Base-by-base conservation (phyloP, 306 rosid genomes). In the Trichosanthes truncata region DNA sequence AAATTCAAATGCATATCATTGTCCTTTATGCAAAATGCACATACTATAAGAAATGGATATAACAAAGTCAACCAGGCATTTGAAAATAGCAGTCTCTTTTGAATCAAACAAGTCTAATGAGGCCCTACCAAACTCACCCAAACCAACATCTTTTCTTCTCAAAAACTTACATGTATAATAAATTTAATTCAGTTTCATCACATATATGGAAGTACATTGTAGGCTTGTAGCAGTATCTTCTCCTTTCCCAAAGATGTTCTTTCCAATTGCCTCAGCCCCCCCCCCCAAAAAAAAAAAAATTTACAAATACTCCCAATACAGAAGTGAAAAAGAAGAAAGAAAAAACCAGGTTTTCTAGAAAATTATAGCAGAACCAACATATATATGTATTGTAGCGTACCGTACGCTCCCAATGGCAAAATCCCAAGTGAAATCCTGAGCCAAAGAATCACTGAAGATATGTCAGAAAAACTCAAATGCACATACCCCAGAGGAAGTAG, bases 161-260 rank as follows among this genome's bases (percentile, higher is more conserved):
- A 51, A 51, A n/a, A 51, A 74, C 29, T 74, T 51, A 46, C 29
- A 46, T 73, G 60, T 48, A 73, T 74, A 82, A 67, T 71, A 80
- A 78, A 80, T 48, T 77, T 55, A 80, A 73, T 56, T 82, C 82
- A 51, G 83, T 81, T 83, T 57, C 87, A 79, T 79, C 83, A 38
- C 82, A 85, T 63, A 51, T 77, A 83, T 66, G 79, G 71, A 83
- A 86, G 86, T 83, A 88, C 56, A 81, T 15, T 21, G 33, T 35
- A 38, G 25, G 31, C 13, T 46, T 48, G 59, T 29, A 46, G 26
- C 59, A 73, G 57, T 72, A 72, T 46, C 53, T 21, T 69, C 21
- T n/a, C 75, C 77, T 72, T 63, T 21, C 29, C 55, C 53, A 41
- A 46, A 72, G 38, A 72, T 71, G 36, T 40, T 71, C 26, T 21